Conservation (phyloP, 352 stramenopile genomes). For the Thalassiosira hispida region DNA sequence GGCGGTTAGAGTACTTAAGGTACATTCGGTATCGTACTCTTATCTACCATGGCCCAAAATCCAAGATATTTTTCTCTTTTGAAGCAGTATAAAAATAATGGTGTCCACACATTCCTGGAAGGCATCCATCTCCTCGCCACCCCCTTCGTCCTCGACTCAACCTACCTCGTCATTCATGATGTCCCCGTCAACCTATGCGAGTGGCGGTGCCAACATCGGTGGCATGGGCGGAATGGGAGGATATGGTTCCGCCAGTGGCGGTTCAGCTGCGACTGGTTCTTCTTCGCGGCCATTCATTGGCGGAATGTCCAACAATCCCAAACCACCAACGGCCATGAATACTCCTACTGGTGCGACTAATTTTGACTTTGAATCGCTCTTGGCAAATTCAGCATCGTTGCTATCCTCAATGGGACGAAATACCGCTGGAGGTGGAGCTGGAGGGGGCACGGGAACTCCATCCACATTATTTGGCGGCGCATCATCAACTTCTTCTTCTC, state of each 20-base stretch:
- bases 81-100: no score
- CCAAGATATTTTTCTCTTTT: no score
- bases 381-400: conserved; percentile 32
- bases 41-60: no score
- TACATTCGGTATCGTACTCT: no score
- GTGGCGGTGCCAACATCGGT: background rate
- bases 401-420: conserved; percentile 27
- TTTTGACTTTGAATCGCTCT: conserved; percentile 49
- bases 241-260: background rate
- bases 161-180: background rate
- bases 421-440: background rate
- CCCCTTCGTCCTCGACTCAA: conserved; percentile 4
- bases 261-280: background rate
- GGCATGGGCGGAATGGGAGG: background rate
- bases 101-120: conserved; percentile 50
- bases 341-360: background rate
- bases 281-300: conserved; percentile 21
- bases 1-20: no score
- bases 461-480: background rate
- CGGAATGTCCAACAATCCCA: conserved; percentile 8
- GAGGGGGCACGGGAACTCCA: background rate
- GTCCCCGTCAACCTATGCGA: background rate
- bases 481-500: background rate
- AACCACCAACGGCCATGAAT: background rate
- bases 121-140: conserved; percentile 17